Percentiles rank a stretch among this genome's conserved stretches.
Conservation (phyloP, 1,284 basidiomycete genomes). For the Xerocomus subilludens region DNA sequence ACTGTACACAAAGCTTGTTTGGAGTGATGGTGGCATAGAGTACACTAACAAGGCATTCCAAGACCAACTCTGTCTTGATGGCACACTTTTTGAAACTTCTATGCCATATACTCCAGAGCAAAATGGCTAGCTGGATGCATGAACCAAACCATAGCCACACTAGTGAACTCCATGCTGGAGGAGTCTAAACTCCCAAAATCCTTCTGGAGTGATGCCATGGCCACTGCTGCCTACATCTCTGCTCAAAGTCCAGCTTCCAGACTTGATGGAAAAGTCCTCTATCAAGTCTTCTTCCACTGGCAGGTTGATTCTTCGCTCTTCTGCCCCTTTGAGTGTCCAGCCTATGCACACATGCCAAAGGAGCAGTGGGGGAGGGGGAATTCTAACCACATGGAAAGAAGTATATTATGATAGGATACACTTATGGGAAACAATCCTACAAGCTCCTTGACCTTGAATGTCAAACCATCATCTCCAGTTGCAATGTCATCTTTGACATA, state of each 20-base stretch:
- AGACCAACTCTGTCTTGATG: not conserved
- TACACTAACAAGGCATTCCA: not conserved
- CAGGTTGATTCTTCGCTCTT: not conserved
- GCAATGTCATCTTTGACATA: conserved; percentile 14
- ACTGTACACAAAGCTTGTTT: too few relatives aligned
- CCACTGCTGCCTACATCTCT: too few relatives aligned
- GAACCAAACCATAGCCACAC: conserved; percentile 49
- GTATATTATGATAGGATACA: conserved; percentile 15
- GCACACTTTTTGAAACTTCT: not conserved
- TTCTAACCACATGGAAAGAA: conserved; percentile 12
- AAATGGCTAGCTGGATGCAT: conserved; percentile 27
- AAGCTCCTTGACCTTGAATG: conserved; percentile 12
- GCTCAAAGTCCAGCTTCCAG: not conserved
- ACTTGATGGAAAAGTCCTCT: not conserved
- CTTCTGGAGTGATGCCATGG: conserved; percentile 44
- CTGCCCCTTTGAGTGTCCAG: not conserved
- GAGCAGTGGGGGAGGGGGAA: conserved; percentile 13
- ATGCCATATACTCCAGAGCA: not conserved
- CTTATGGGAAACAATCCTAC: conserved; percentile 23
- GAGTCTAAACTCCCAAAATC: conserved; percentile 40
- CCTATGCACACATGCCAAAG: conserved; percentile 17
- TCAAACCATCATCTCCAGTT: conserved; percentile 15
- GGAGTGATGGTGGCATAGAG: too few relatives aligned
- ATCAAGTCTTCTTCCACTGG: conserved; percentile 1
- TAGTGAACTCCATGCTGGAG: conserved; percentile 42